Evolutionary conservation across 345 rosid species (phyloP).

Genomic region (Eucalyptus caleyi): DNA sequence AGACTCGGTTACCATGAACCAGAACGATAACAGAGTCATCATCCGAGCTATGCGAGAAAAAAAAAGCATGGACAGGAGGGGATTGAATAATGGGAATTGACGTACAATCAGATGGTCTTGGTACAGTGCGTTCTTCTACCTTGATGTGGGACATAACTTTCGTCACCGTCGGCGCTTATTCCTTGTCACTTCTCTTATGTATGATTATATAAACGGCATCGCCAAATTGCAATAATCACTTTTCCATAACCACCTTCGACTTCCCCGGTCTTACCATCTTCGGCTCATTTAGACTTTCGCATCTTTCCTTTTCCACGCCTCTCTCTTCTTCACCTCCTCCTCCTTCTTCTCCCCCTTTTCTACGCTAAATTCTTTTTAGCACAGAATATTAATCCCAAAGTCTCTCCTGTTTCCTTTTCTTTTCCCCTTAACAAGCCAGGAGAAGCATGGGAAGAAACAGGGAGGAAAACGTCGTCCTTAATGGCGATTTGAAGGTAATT

Average conservation of each 20-base stretch:
- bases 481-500: slow-evolving; percentile 6
- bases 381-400: neutral
- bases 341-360: neutral
- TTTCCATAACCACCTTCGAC: neutral
- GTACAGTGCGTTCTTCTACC: neutral
- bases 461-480: neutral
- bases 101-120: neutral
- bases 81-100: neutral
- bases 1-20: neutral
- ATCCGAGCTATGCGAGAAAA: neutral
- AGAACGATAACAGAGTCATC: neutral
- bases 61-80: neutral
- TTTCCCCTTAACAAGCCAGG: neutral
- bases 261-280: neutral
- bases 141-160: neutral
- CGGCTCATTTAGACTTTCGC: neutral
- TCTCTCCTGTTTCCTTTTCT: neutral
- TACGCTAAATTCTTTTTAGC: neutral
- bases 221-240: neutral
- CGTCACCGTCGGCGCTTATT: slow-evolving; percentile 6
- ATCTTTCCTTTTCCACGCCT: neutral
- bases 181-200: slow-evolving; percentile 4
- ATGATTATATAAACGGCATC: neutral
- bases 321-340: neutral
- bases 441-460: neutral